These are phyloP conservation scores for Starmerella tilneyi DNA, from an alignment of 805 yeast genomes.

Conservation along the genomic window DNA sequence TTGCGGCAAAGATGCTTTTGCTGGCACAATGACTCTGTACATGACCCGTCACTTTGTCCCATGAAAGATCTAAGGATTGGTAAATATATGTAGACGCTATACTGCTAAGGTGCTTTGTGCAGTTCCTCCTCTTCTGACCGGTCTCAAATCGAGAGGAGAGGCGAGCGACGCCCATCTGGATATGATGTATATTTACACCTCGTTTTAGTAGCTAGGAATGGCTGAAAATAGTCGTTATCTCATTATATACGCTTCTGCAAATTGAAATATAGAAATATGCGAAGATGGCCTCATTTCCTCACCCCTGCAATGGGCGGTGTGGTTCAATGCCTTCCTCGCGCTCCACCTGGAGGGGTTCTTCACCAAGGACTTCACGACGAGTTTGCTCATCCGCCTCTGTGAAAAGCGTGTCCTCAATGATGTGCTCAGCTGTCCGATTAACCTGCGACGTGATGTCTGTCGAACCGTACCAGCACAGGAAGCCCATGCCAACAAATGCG, in stretches of 20 bases:
- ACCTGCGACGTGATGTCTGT: slow-evolving; percentile 42
- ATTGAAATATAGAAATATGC: too few relatives aligned
- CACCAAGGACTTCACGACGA: slow-evolving; percentile 4
- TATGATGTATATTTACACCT: too few relatives aligned
- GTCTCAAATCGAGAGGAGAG: too few relatives aligned
- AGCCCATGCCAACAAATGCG: slow-evolving; percentile 69
- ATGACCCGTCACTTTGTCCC: background rate
- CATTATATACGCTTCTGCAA: background rate
- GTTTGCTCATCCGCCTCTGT: slow-evolving; percentile 9
- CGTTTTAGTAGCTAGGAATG: too few relatives aligned
- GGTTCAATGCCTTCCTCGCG: slow-evolving; percentile 1
- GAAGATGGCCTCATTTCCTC: too few relatives aligned
- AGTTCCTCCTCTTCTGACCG: too few relatives aligned
- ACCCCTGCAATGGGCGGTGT: background rate
- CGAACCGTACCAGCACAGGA: slow-evolving; percentile 75
- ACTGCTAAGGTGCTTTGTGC: too few relatives aligned
- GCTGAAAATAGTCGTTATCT: too few relatives aligned
- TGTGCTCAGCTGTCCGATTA: slow-evolving; percentile 18
- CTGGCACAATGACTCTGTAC: background rate
- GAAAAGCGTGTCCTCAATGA: slow-evolving; percentile 15
- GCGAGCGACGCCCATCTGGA: too few relatives aligned
- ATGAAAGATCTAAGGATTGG: too few relatives aligned
- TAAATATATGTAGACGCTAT: too few relatives aligned
- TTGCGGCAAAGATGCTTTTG: background rate
- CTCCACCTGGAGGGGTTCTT: slow-evolving; percentile 1